Percentiles rank a stretch among this genome's conserved stretches.
Conservation (phyloP, 2,329 filamentous ascomycete species). For the Cladobotryum mycophilum region DNA sequence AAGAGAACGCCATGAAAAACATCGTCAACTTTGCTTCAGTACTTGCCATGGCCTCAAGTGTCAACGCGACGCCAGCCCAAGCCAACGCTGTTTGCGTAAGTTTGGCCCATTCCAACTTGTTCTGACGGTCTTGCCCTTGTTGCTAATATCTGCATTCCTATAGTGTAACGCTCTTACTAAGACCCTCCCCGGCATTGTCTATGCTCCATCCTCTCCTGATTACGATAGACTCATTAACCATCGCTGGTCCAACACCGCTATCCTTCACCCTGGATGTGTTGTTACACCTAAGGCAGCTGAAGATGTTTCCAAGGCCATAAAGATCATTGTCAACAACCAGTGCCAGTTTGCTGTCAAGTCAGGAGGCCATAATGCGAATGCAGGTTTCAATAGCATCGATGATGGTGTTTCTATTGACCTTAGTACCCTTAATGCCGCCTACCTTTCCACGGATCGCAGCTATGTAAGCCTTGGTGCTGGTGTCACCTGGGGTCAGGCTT, state of each 20-base stretch:
- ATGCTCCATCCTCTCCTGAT: too few relatives aligned
- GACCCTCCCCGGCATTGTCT: too few relatives aligned
- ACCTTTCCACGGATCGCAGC: constrained; percentile 1
- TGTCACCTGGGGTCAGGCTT: constrained; percentile 17
- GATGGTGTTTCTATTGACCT: constrained; percentile 35
- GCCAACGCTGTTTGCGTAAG: too few relatives aligned
- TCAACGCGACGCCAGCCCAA: too few relatives aligned
- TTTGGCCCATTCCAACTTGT: too few relatives aligned
- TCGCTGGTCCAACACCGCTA: constrained; percentile 3
- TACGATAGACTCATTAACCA: too few relatives aligned
- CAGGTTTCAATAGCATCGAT: constrained; percentile 33
- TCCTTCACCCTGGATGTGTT: constrained; percentile 3
- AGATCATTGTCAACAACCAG: constrained; percentile 1
- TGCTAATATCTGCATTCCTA: too few relatives aligned
- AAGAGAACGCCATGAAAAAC: too few relatives aligned
- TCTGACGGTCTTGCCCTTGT: too few relatives aligned
- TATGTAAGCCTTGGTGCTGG: constrained; percentile 33
- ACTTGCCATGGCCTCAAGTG: too few relatives aligned
- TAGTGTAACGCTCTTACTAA: too few relatives aligned
- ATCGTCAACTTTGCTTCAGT: too few relatives aligned
- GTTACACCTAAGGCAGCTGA: not conserved
- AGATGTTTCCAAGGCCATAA: constrained; percentile 2
- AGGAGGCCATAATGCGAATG: constrained; percentile 38
- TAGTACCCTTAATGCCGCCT: constrained; percentile 22
- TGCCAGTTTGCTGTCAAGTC: constrained; percentile 29